Percentiles rank a stretch among this genome's conserved stretches.
Conservation (phyloP, 1,284 basidiomycete genomes). For the Porogramme epimiltina region DNA sequence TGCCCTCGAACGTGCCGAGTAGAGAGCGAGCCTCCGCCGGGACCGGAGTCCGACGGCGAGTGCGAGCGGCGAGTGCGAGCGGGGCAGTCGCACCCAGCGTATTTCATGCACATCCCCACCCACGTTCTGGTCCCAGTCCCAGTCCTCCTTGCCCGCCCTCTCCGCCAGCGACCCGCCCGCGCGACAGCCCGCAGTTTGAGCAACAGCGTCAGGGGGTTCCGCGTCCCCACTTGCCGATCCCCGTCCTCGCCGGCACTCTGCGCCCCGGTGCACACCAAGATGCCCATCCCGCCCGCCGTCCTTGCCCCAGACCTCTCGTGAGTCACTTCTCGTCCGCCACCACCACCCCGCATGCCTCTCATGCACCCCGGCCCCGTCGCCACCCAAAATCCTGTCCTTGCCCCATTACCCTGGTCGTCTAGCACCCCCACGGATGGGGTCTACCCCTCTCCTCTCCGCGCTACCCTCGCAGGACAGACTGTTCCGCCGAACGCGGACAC, state of each 20-base stretch:
- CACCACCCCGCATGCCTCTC: slow-evolving; percentile 4
- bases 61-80: too few species aligned
- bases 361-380: slow-evolving; percentile 13
- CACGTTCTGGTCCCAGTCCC: background rate
- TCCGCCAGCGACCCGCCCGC: background rate
- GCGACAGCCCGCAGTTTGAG: background rate
- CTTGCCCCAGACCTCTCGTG: slow-evolving; percentile 30
- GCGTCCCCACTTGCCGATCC: background rate
- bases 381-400: slow-evolving; percentile 2
- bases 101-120: too few species aligned
- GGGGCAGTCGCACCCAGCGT: too few species aligned
- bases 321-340: slow-evolving; percentile 11
- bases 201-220: background rate
- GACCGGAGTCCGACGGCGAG: too few species aligned
- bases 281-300: slow-evolving; percentile 33
- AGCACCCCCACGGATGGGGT: slow-evolving; percentile 25
- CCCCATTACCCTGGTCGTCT: slow-evolving; percentile 1
- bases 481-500: slow-evolving; percentile 15
- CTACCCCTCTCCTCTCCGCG: slow-evolving; percentile 25
- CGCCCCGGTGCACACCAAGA: slow-evolving; percentile 2
- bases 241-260: background rate
- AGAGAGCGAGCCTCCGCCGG: too few species aligned
- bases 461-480: slow-evolving; percentile 21
- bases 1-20: too few species aligned
- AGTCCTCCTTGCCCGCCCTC: background rate